Evolutionary conservation across 176 grass and related monocot genomes (phyloP).

Genomic region (Metroxylon sagu): DNA sequence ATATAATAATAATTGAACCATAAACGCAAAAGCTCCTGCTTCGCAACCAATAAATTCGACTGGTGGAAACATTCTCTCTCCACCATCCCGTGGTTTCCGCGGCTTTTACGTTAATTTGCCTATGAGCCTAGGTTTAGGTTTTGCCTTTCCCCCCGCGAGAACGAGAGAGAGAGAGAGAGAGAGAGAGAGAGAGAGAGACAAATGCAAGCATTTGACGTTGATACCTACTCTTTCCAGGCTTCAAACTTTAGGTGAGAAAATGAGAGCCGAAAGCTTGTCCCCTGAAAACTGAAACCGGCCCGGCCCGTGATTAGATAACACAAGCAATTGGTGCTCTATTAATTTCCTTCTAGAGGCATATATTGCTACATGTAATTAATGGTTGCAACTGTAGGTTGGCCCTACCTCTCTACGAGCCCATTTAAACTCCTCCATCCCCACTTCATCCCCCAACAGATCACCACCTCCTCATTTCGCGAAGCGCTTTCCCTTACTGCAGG

Average conservation of each 20-base stretch:
- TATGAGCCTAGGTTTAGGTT: not conserved
- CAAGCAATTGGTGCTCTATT: not conserved
- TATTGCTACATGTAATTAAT: not conserved
- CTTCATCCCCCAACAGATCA: not conserved
- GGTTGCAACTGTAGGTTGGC: slow-evolving; percentile 13
- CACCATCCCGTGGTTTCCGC: slow-evolving; percentile 17
- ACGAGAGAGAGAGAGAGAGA: no score
- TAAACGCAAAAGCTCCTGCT: slow-evolving; percentile 21
- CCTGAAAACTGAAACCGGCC: no score
- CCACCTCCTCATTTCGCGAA: slow-evolving; percentile 43
- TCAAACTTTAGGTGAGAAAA: slow-evolving; percentile 27
- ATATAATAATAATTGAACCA: slow-evolving; percentile 20
- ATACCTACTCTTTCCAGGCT: slow-evolving; percentile 7
- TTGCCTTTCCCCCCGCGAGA: no score
- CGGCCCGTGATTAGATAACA: no score
- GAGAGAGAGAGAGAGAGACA: no score
- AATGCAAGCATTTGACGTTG: slow-evolving; percentile 13
- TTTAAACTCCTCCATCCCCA: slow-evolving; percentile 26
- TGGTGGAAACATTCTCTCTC: slow-evolving; percentile 21
- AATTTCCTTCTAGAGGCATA: not conserved
- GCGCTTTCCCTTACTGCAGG: slow-evolving; percentile 87
- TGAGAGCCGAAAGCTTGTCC: not conserved
- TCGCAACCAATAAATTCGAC: slow-evolving; percentile 35
- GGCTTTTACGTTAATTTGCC: slow-evolving; percentile 19
- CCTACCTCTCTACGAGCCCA: not conserved